A percentile compares a stretch with the other conserved stretches of the same genome.
phyloP scores from a whole-genome alignment of 2,329 filamentous ascomycete species.

The Trichophaea hybrida region DNA sequence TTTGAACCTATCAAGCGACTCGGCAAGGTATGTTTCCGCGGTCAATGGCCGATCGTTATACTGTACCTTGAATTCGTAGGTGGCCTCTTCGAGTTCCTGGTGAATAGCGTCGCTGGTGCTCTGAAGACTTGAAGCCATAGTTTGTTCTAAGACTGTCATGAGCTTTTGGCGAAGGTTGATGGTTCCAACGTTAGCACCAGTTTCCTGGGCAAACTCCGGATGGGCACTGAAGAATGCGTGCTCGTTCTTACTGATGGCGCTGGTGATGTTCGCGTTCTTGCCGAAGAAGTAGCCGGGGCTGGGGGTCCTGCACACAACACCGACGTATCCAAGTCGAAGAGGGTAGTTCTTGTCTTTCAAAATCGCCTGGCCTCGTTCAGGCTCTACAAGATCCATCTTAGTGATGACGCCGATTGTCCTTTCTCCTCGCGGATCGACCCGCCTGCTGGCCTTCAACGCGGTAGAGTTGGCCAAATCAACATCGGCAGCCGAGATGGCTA shows the following conservation, averaged over 20 bases:
- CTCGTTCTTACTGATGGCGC: slow-evolving; percentile 76
- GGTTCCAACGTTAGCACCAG: slow-evolving; percentile 66
- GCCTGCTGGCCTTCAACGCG: slow-evolving; percentile 71
- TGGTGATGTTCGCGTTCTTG: slow-evolving; percentile 52
- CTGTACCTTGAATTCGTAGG: slow-evolving; percentile 98
- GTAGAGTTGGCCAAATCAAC: slow-evolving; percentile 96
- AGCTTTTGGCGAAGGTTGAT: slow-evolving; percentile 81
- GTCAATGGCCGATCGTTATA: slow-evolving; percentile 94
- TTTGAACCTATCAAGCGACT: slow-evolving; percentile 91
- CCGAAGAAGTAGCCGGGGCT: slow-evolving; percentile 71
- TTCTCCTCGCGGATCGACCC: slow-evolving; percentile 87
- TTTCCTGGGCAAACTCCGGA: slow-evolving; percentile 57
- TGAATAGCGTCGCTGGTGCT: slow-evolving; percentile 82
- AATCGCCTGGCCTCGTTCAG: slow-evolving; percentile 60
- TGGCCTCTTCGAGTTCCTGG: slow-evolving; percentile 89
- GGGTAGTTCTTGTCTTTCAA: slow-evolving; percentile 86
- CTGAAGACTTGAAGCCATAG: slow-evolving; percentile 85
- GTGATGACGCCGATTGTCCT: slow-evolving; percentile 97
- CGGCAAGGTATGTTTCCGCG: slow-evolving; percentile 90
- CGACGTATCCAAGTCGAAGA: slow-evolving; percentile 86
- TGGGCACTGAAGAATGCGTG: slow-evolving; percentile 74
- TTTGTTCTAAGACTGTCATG: slow-evolving; percentile 92
- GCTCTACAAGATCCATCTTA: slow-evolving; percentile 95
- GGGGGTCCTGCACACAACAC: slow-evolving; percentile 77
- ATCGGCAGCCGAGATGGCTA: slow-evolving; percentile 93